Evolutionary conservation across 1,284 basidiomycete genomes (phyloP), one percentile per base, ranked within the genome.

Genomic region (Anthracocystis panici-leucophaei): DNA sequence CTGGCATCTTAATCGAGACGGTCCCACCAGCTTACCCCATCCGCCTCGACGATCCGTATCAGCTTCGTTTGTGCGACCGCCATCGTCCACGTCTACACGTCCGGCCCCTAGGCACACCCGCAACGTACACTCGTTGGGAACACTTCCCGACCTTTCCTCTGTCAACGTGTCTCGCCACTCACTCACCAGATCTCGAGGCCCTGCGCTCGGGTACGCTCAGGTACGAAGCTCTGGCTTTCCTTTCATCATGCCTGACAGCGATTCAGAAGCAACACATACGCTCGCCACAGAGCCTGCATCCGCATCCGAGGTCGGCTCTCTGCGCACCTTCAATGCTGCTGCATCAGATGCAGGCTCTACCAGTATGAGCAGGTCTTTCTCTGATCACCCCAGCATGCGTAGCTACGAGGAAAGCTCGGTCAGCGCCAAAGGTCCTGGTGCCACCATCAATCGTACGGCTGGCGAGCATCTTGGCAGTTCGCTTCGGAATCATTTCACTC

Each of bases 241-340:
- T 31, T 75, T 75, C 52, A 66, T 75, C 59, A 69, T 69, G 72
- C 66, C 72, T 27, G 72, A 75, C 16, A 75, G 66, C 54, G 72
- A 52, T 9, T 69, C 72, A 41, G 72, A 75, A 33, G 48, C 51
- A 16, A 52, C 66, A 2, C 50, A 54, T 29, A 68, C 72, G 18
- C 72, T 66, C 1, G 59, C 49, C n/a, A 65, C 72, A 10, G 63
- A 69, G 38, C 58, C 48, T 1, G 42, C 65, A 23, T 69, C 71
- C 42, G 61, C 60, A 23, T 69, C 71, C 38, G 61, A 65, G 29
- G 11, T 65, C 31, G 68, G 62, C 50, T 71, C 63, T 10, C 50
- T 65, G 14, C 63, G 51, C 38, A 53, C 51, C 33, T 65, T 65
- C 58, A 57, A 57, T 31, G 68, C 58, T 6, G 23, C 55, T 9